Conservation (phyloP, 805 yeast species). For the Hanseniaspora lindneri region DNA sequence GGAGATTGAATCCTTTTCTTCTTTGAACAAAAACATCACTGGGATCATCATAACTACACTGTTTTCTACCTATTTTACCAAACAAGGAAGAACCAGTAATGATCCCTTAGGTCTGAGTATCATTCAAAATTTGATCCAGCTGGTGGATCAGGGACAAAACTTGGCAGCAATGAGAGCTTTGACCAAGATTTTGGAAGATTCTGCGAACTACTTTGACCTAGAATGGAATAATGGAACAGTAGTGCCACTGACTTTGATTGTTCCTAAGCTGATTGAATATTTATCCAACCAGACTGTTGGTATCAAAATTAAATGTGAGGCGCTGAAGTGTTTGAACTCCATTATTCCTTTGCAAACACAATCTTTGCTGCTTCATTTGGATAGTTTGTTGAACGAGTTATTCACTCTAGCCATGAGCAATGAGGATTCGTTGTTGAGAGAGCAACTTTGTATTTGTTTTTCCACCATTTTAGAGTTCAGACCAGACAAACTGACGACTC, state of each 20-base stretch:
- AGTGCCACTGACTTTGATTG: conserved; percentile 55
- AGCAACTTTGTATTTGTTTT: conserved; percentile 68
- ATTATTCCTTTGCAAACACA: conserved; percentile 61
- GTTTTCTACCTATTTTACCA: conserved; percentile 38
- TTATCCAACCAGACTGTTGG: conserved; percentile 27
- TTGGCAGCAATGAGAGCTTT: conserved; percentile 52
- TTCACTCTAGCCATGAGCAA: conserved; percentile 60
- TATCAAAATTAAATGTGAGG: conserved; percentile 45
- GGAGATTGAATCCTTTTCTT: conserved; percentile 17
- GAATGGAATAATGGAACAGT: conserved; percentile 44
- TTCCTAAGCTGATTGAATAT: conserved; percentile 52
- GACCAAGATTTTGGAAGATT: conserved; percentile 83
- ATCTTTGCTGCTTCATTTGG: conserved; percentile 50
- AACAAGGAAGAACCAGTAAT: conserved; percentile 25
- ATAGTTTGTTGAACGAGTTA: conserved; percentile 49
- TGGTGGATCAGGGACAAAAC: conserved; percentile 41
- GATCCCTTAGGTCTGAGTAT: conserved; percentile 47
- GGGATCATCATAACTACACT: conserved; percentile 83
- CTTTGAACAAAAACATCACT: conserved; percentile 71
- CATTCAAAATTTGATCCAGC: conserved; percentile 53
- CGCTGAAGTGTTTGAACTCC: conserved; percentile 64
- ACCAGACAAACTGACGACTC: conserved; percentile 70
- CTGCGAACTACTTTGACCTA: conserved; percentile 49
- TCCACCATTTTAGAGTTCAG: conserved; percentile 56
- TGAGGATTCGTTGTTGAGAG: conserved; percentile 41